Conservation (phyloP, 805 yeast species). For the Candida tibetensis region DNA sequence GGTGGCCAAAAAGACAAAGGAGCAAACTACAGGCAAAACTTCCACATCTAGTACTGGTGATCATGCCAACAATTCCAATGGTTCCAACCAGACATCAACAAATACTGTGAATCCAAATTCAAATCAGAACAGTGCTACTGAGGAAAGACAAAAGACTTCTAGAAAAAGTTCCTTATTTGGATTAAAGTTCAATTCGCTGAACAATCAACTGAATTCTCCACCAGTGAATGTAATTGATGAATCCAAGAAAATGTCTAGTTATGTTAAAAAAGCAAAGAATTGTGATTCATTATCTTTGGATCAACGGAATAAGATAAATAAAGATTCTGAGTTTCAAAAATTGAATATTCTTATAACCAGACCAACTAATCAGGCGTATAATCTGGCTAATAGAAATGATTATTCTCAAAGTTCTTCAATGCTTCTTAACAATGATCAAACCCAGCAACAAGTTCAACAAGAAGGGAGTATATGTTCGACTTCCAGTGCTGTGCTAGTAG, state of each 20-base stretch:
- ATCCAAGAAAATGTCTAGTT: constrained; percentile 5
- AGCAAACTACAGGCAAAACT: constrained; percentile 14
- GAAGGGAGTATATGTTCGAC: constrained; percentile 25
- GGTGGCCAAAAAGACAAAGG: constrained; percentile 33
- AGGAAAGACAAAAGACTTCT: constrained; percentile 22
- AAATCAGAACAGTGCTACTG: constrained; percentile 4
- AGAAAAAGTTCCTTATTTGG: constrained; percentile 41
- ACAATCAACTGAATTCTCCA: constrained; percentile 3
- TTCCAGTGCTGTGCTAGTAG: constrained; percentile 36
- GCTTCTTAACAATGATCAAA: constrained; percentile 19
- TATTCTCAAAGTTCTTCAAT: constrained; percentile 36
- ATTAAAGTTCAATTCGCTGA: constrained; percentile 30
- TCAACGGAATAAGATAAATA: constrained; percentile 29
- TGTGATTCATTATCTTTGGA: constrained; percentile 34
- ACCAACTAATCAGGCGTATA: constrained; percentile 22
- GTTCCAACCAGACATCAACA: constrained; percentile 2
- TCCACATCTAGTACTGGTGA: constrained; percentile 1
- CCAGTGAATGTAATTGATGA: constrained; percentile 4
- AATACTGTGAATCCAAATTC: not conserved
- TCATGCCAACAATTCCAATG: constrained; percentile 1
- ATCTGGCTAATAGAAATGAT: constrained; percentile 19
- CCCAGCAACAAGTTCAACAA: constrained; percentile 10
- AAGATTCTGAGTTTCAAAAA: constrained; percentile 28
- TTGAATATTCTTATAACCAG: constrained; percentile 36
- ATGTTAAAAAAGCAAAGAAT: constrained; percentile 26